Evolutionary conservation across 768 basidiomycete species (phyloP).

Genomic region (Pisolithus marmoratus): DNA sequence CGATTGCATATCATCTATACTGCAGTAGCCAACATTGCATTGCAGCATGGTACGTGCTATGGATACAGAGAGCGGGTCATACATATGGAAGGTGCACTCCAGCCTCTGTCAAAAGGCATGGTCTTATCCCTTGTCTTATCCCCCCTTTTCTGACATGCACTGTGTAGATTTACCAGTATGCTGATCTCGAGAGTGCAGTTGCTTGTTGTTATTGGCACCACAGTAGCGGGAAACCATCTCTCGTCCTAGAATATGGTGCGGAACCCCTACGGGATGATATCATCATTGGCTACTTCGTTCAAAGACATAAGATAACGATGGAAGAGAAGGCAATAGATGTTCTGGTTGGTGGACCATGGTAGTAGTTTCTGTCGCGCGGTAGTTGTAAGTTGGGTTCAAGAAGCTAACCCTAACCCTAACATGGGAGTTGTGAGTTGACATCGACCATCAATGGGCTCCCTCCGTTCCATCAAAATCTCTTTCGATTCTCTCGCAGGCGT

Average conservation of each 20-base stretch:
- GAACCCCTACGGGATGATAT: conserved; percentile 28
- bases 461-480: conserved; percentile 29
- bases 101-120: conserved; percentile 18
- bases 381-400: not conserved
- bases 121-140: not conserved
- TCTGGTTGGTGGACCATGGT: conserved; percentile 10
- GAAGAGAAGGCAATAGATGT: conserved; percentile 22
- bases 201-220: conserved; percentile 18
- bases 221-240: conserved; percentile 9
- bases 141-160: not conserved
- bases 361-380: not conserved
- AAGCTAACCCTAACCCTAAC: not conserved
- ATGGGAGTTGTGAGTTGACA: not conserved
- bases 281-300: conserved; percentile 22
- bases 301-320: conserved; percentile 18
- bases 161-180: conserved; percentile 18
- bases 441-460: not conserved
- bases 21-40: not conserved
- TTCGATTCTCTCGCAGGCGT: conserved; percentile 64
- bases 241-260: conserved; percentile 16
- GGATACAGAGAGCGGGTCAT: conserved; percentile 18
- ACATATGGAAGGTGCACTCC: conserved; percentile 23
- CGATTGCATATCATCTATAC: not conserved
- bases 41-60: conserved; percentile 16
- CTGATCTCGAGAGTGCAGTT: conserved; percentile 17